phyloP scores from a whole-genome alignment of 805 yeast species.

The Torulaspora quercuum region DNA sequence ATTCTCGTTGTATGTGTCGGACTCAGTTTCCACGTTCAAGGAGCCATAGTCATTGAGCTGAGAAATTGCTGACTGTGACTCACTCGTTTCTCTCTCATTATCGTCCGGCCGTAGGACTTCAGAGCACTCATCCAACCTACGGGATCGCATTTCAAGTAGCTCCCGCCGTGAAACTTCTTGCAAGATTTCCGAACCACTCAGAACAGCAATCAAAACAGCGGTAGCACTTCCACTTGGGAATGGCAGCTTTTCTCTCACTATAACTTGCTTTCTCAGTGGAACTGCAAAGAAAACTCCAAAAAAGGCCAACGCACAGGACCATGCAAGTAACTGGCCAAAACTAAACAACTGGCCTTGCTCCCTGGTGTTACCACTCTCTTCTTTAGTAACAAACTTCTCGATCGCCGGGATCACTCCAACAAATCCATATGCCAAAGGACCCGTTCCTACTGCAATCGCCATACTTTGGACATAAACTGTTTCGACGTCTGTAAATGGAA shows the following conservation, averaged over 20 bases:
- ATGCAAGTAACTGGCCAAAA: constrained; percentile 57
- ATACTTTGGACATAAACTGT: constrained; percentile 89
- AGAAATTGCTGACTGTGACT: constrained; percentile 1
- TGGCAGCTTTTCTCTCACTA: constrained; percentile 79
- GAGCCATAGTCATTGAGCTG: constrained; percentile 9
- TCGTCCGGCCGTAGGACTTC: constrained; percentile 25
- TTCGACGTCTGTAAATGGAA: constrained; percentile 80
- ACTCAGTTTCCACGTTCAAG: constrained; percentile 9
- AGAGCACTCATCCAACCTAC: constrained; percentile 28
- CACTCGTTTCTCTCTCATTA: constrained; percentile 9
- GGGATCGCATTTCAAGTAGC: constrained; percentile 36
- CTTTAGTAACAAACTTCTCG: constrained; percentile 75
- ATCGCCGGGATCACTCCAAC: constrained; percentile 96
- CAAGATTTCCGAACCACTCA: constrained; percentile 63
- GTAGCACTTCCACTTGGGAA: constrained; percentile 97
- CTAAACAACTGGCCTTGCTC: constrained; percentile 37
- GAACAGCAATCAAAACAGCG: constrained; percentile 83
- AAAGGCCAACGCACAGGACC: constrained; percentile 86
- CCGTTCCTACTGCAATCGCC: constrained; percentile 96
- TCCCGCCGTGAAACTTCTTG: constrained; percentile 35
- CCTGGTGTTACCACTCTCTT: constrained; percentile 63
- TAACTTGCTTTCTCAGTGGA: constrained; percentile 80
- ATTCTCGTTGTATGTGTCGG: constrained; percentile 47
- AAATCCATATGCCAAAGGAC: constrained; percentile 91
- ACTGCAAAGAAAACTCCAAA: constrained; percentile 96